These are phyloP conservation scores for Moesziomyces sp. DNA, from an alignment of 1,284 basidiomycete species.

Conservation along the genomic window DNA sequence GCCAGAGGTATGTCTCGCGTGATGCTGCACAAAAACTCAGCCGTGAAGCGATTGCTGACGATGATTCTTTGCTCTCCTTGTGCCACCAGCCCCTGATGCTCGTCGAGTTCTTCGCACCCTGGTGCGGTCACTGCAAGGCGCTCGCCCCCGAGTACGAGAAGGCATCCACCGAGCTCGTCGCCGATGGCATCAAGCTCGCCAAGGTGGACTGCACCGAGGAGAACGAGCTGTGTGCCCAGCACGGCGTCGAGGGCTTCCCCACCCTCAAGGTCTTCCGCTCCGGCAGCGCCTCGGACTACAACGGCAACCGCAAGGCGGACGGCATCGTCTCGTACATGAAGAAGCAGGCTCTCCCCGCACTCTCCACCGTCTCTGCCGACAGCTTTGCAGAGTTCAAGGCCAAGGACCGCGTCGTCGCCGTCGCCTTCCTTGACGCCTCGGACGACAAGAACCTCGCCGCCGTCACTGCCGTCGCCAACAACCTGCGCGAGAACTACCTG, in stretches of 20 bases:
- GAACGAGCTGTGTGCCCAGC: conserved; percentile 67
- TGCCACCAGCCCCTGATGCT: conserved; percentile 78
- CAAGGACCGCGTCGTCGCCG: conserved; percentile 88
- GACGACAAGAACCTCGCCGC: conserved; percentile 73
- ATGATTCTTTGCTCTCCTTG: not conserved
- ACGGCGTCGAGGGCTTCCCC: conserved; percentile 90
- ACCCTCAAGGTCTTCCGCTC: conserved; percentile 91
- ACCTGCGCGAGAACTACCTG: conserved; percentile 89
- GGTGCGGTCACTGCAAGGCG: conserved; percentile 82
- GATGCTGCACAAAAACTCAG: not conserved
- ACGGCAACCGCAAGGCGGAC: conserved; percentile 90
- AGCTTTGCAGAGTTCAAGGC: conserved; percentile 87
- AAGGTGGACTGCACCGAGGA: conserved; percentile 79
- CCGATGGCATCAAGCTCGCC: conserved; percentile 87
- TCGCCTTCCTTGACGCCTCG: conserved; percentile 83
- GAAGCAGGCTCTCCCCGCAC: conserved; percentile 98
- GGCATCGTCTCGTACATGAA: conserved; percentile 97
- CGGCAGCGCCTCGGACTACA: conserved; percentile 79
- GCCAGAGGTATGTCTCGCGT: conserved; percentile 68
- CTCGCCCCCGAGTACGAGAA: conserved; percentile 82
- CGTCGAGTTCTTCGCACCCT: conserved; percentile 95
- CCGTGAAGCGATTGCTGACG: not conserved
- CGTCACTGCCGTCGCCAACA: conserved; percentile 83
- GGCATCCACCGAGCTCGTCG: conserved; percentile 89
- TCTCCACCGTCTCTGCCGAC: conserved; percentile 79